Conservation (phyloP, 768 basidiomycete species). For the Clitopilus passeckerianus region DNA sequence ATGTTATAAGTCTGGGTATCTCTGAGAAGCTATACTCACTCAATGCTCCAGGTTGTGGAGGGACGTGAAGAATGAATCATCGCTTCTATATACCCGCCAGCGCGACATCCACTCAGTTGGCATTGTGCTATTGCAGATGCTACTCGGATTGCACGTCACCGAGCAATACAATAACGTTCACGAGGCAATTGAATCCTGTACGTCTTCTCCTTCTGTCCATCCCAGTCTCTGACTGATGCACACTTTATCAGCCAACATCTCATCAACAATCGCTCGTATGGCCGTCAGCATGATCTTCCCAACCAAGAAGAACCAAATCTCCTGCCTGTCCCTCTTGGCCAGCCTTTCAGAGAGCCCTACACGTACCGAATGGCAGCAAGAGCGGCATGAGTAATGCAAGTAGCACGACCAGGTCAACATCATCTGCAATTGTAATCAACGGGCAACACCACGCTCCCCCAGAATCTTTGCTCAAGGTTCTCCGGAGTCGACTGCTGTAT, state of each 20-base stretch:
- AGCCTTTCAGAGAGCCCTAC: constrained; percentile 45
- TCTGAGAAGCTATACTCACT: not conserved
- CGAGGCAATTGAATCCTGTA: constrained; percentile 54
- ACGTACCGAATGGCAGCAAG: constrained; percentile 1
- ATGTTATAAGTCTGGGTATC: not conserved
- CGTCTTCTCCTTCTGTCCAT: constrained; percentile 11
- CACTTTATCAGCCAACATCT: constrained; percentile 41
- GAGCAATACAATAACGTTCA: constrained; percentile 49
- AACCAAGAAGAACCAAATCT: constrained; percentile 49
- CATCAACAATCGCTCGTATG: constrained; percentile 44
- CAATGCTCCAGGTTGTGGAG: constrained; percentile 54
- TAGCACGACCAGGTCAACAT: constrained; percentile 16
- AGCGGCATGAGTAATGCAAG: not conserved
- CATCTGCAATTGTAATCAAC: constrained; percentile 20
- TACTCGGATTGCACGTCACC: constrained; percentile 70
- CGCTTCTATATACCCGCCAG: constrained; percentile 66
- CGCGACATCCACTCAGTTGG: constrained; percentile 84
- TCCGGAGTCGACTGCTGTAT: constrained; percentile 56
- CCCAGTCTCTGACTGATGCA: not conserved
- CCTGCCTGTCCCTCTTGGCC: constrained; percentile 53
- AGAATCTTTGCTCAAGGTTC: constrained; percentile 45
- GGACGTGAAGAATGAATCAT: constrained; percentile 74
- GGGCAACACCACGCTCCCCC: constrained; percentile 45
- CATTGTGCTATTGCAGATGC: constrained; percentile 79
- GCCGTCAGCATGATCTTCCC: constrained; percentile 58